Base-by-base conservation (phyloP, 768 basidiomycete genomes). In the Lactarius evosmus region DNA sequence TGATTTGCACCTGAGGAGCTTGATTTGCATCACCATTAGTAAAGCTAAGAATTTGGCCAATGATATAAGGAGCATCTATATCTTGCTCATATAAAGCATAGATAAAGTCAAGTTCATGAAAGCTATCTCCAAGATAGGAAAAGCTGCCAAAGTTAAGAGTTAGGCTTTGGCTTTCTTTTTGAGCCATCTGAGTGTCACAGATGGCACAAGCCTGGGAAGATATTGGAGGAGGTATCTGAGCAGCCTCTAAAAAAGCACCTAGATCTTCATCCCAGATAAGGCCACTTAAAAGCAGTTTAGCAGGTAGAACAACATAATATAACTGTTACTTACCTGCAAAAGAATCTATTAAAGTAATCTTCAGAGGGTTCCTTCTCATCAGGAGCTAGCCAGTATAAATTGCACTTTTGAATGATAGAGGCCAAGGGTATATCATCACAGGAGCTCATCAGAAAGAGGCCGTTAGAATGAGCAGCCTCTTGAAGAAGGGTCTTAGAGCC, bases 401-500 rank as follows among this genome's bases (percentile, higher is more conserved):
- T 79, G 65, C 84, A 85, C 69, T 82, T 85, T 44, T 82, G 79
- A 64, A 80, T 81, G 54, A 91, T 87, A 14, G 81, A 79, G 2
- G 78, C 80, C 0, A 87, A 70, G 1, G 77, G 74, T 38, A 83
- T 80, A 66, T 85, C 77, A 51, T 82, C 83, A 67, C 89, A 91
- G 7, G 78, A 75, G 27, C 82, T 73, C 62, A 85, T 75, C 11
- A 83, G 75, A 68, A 80, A 87, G 0, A 91, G 75, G 0, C 81
- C 78, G 62, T 82, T 80, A 0, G 88, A 78, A 61, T 91, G 88
- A 0, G 87, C 79, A 0, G 81, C 79, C 67, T 91, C 85, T 67
- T 89, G 85, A 1, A 90, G 75, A 11, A 87, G 67, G 0, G 87
- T 89, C 67, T 86, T 84, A 22, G 79, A 83, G 11, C 85, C 85